phyloP scores from a whole-genome alignment of 139 green algal genomes.

The Closterium sp. region DNA sequence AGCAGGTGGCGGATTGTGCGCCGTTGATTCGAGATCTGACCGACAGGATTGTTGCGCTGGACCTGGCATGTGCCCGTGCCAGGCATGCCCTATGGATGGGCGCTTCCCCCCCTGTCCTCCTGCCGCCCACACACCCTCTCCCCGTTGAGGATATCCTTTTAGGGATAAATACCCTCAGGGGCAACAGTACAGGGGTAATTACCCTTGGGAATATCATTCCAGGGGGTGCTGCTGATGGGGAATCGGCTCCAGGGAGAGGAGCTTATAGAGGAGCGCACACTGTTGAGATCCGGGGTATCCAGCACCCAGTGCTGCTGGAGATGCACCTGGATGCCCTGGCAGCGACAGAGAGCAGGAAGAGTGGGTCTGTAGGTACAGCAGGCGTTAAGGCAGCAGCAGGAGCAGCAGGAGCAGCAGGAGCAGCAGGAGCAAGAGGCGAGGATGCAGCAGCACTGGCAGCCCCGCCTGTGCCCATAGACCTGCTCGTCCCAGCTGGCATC shows the following conservation, averaged over 20 bases:
- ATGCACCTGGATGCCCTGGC: background rate
- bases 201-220: background rate
- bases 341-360: background rate
- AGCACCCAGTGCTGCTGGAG: constrained; percentile 55
- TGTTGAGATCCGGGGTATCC: constrained; percentile 25
- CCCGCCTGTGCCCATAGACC: constrained; percentile 56
- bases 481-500: constrained; percentile 56
- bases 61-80: constrained; percentile 48
- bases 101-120: background rate
- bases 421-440: constrained; percentile 4
- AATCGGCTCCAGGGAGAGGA: background rate
- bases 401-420: constrained; percentile 12
- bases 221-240: background rate
- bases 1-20: constrained; percentile 16
- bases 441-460: background rate
- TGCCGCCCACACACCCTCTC: background rate
- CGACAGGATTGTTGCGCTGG: constrained; percentile 27
- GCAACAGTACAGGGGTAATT: background rate
- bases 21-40: constrained; percentile 11
- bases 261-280: background rate
- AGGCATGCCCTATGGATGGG: constrained; percentile 50
- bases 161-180: background rate
- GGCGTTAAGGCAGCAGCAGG: background rate
- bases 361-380: background rate
- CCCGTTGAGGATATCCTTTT: background rate